These are phyloP conservation scores for Ceratopteris richardii DNA, from an alignment of 75 land plant species.

Conservation along the genomic window DNA sequence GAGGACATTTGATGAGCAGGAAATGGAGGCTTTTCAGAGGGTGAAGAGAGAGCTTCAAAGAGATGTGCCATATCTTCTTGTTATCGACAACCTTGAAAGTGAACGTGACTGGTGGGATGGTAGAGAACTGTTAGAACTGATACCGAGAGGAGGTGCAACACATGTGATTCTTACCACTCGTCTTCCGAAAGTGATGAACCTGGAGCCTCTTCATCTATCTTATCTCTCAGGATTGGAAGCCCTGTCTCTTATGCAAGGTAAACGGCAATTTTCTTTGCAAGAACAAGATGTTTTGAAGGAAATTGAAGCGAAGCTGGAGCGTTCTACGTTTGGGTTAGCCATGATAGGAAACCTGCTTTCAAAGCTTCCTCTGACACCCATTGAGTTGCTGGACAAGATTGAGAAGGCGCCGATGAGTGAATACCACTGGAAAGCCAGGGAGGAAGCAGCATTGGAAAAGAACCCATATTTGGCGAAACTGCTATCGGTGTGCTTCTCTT, in stretches of 20 bases:
- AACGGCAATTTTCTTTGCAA: constrained; percentile 42
- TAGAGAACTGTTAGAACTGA: constrained; percentile 57
- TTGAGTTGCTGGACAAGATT: constrained; percentile 56
- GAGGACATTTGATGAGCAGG: constrained; percentile 69
- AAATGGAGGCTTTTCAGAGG: constrained; percentile 68
- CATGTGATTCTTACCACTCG: constrained; percentile 82
- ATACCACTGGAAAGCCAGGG: constrained; percentile 14
- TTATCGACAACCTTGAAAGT: constrained; percentile 77
- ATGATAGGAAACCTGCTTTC: constrained; percentile 55
- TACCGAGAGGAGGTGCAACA: constrained; percentile 73
- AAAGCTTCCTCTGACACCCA: constrained; percentile 54
- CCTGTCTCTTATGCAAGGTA: constrained; percentile 52
- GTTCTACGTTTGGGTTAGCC: constrained; percentile 56
- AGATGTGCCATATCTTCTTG: constrained; percentile 66
- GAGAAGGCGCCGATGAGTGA: constrained; percentile 23
- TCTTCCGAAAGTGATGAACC: constrained; percentile 50
- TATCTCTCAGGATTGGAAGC: constrained; percentile 46
- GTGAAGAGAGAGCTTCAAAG: constrained; percentile 65
- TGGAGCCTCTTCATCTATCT: constrained; percentile 48
- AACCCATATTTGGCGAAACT: constrained; percentile 61
- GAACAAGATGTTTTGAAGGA: constrained; percentile 50
- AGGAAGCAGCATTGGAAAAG: constrained; percentile 44
- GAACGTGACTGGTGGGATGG: constrained; percentile 92
- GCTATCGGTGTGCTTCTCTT: constrained; percentile 38
- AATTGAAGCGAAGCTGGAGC: constrained; percentile 56